phyloP scores from a whole-genome alignment of 2,329 filamentous ascomycete genomes.

The Aspergillus fructus region DNA sequence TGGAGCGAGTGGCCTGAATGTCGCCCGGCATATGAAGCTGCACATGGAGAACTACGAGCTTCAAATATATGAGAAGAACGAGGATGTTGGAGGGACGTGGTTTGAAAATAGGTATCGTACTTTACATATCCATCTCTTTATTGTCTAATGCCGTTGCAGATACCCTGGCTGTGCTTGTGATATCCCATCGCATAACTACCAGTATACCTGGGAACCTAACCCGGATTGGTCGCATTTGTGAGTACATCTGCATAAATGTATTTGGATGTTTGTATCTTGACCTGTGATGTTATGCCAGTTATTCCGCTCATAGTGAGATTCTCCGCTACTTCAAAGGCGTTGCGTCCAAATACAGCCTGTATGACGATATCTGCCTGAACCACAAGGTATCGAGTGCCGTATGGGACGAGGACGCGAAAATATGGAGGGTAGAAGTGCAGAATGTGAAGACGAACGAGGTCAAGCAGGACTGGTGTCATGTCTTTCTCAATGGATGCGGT shows the following conservation, averaged over 20 bases:
- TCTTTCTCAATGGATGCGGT: constrained; percentile 4
- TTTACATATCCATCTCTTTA: too few relatives aligned
- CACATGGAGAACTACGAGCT: not conserved
- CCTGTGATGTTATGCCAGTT: not conserved
- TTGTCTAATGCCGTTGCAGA: too few relatives aligned
- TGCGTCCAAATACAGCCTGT: not conserved
- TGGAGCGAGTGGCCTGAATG: too few relatives aligned
- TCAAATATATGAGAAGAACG: constrained; percentile 4
- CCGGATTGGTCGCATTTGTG: constrained; percentile 7
- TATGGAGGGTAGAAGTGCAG: not conserved
- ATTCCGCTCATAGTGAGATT: not conserved
- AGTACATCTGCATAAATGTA: not conserved
- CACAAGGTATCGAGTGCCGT: not conserved
- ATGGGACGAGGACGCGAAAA: not conserved
- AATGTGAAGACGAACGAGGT: not conserved
- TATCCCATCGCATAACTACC: constrained; percentile 8
- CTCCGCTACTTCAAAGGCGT: not conserved
- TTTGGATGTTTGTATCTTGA: too few relatives aligned
- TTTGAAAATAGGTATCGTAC: not conserved
- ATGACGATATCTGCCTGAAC: not conserved
- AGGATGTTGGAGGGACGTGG: not conserved
- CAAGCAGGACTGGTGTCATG: not conserved
- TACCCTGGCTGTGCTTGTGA: constrained; percentile 4
- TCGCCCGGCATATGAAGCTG: too few relatives aligned
- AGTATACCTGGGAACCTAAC: constrained; percentile 9